Conservation (phyloP, 495 filamentous ascomycete genomes). For the Neurospora terricola region DNA sequence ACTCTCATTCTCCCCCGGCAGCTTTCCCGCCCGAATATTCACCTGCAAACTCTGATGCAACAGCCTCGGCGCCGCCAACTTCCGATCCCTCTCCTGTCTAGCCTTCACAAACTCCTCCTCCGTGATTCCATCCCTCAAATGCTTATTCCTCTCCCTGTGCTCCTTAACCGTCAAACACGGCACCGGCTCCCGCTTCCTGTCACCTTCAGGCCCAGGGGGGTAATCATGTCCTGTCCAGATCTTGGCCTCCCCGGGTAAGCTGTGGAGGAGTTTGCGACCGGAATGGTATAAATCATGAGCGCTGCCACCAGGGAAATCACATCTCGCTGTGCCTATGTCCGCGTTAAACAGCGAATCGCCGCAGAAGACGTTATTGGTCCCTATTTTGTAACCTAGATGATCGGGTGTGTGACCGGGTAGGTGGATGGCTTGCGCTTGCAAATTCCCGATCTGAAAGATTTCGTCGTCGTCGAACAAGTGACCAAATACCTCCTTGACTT, state of each 20-base stretch:
- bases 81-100: slow-evolving; percentile 37
- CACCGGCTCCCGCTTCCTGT: slow-evolving; percentile 13
- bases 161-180: slow-evolving; percentile 40
- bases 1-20: slow-evolving; percentile 27
- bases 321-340: slow-evolving; percentile 48
- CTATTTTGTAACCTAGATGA: slow-evolving; percentile 47
- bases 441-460: slow-evolving; percentile 34
- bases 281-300: slow-evolving; percentile 37
- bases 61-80: slow-evolving; percentile 38
- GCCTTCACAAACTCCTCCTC: slow-evolving; percentile 40
- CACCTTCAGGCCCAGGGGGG: slow-evolving; percentile 9
- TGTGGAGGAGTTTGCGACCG: slow-evolving; percentile 29
- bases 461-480: slow-evolving; percentile 44
- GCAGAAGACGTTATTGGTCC: slow-evolving; percentile 39
- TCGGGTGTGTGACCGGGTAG: slow-evolving; percentile 55
- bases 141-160: slow-evolving; percentile 41
- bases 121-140: slow-evolving; percentile 31
- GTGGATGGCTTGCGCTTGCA: slow-evolving; percentile 40
- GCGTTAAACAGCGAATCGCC: slow-evolving; percentile 52
- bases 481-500: slow-evolving; percentile 40
- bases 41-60: slow-evolving; percentile 48
- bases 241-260: slow-evolving; percentile 34
- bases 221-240: slow-evolving; percentile 47
- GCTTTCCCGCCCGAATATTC: slow-evolving; percentile 45
- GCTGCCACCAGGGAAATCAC: slow-evolving; percentile 49